Evolutionary conservation across 2,329 filamentous ascomycete species (phyloP).

Genomic region (Cladosporium sp.): DNA sequence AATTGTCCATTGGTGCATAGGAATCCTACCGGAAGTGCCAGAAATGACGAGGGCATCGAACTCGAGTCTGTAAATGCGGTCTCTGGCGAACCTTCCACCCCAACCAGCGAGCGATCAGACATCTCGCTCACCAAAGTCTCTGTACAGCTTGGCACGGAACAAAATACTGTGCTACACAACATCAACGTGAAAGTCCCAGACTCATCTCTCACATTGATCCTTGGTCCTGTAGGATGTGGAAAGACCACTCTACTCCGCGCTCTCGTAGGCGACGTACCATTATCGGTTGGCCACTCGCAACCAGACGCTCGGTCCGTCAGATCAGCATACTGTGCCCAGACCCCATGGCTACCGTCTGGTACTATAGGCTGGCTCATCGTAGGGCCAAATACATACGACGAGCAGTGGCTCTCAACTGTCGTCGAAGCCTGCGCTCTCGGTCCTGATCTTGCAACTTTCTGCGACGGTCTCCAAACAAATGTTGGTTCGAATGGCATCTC

Average conservation of each 20-base stretch:
- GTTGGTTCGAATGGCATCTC: conserved; percentile 51
- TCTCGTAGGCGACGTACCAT: not conserved
- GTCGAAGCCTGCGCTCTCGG: conserved; percentile 38
- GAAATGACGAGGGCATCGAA: not conserved
- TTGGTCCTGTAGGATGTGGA: conserved; percentile 13
- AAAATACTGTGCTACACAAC: not conserved
- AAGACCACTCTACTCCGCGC: conserved; percentile 13
- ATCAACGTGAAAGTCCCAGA: conserved; percentile 20
- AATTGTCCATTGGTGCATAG: not conserved
- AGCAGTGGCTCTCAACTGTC: conserved; percentile 39
- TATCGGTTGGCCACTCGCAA: not conserved
- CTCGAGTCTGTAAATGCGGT: not conserved
- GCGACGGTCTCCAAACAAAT: conserved; percentile 38
- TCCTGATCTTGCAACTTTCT: conserved; percentile 42
- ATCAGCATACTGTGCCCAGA: conserved; percentile 39
- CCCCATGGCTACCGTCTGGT: conserved; percentile 40
- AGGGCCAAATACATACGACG: conserved; percentile 37
- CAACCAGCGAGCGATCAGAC: not conserved
- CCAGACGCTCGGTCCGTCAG: not conserved
- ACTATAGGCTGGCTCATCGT: conserved; percentile 40
- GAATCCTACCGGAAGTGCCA: not conserved
- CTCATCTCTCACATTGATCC: conserved; percentile 12
- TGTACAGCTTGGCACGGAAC: not conserved
- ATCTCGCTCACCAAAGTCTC: not conserved
- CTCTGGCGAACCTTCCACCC: not conserved